Conservation (phyloP, 768 basidiomycete species). For the Hygrocybe coccinea region DNA sequence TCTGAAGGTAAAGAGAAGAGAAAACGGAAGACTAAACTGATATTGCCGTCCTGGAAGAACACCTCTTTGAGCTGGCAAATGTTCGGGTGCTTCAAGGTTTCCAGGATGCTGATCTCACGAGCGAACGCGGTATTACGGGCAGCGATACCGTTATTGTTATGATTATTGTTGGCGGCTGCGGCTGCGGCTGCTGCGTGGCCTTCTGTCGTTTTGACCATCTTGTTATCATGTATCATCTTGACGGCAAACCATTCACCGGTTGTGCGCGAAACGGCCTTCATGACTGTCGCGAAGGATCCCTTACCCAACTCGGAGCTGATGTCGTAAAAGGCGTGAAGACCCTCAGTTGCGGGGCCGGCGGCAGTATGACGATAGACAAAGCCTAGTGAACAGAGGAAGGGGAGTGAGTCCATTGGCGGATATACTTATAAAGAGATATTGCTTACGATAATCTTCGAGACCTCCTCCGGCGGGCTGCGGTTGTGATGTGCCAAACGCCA, state of each 20-base stretch:
- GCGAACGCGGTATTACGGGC: slow-evolving; percentile 39
- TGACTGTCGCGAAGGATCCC: slow-evolving; percentile 88
- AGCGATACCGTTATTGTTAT: slow-evolving; percentile 9
- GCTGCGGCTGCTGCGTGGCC: slow-evolving; percentile 18
- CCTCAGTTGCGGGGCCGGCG: slow-evolving; percentile 42
- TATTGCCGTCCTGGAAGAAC: slow-evolving; percentile 58
- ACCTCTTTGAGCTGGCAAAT: slow-evolving; percentile 77
- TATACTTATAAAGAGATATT: background rate
- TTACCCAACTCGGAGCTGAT: slow-evolving; percentile 71
- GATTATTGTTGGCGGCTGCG: slow-evolving; percentile 16
- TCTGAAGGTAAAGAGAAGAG: slow-evolving; percentile 2
- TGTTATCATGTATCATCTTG: slow-evolving; percentile 73
- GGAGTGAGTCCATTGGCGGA: no score
- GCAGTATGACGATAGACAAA: slow-evolving; percentile 70
- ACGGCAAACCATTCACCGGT: slow-evolving; percentile 79
- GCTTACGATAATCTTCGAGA: slow-evolving; percentile 72
- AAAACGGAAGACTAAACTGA: slow-evolving; percentile 42
- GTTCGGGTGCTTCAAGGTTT: slow-evolving; percentile 71
- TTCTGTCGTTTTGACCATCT: slow-evolving; percentile 28
- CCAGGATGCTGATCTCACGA: slow-evolving; percentile 76
- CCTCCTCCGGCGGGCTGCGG: slow-evolving; percentile 42
- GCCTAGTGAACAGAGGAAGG: slow-evolving; percentile 35
- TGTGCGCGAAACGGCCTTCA: slow-evolving; percentile 67
- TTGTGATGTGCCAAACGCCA: slow-evolving; percentile 69
- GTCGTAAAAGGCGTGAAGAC: slow-evolving; percentile 64